Percentiles rank a stretch among this genome's conserved stretches.
Conservation (phyloP, 306 rosid genomes). For the Cicer bijugum region DNA sequence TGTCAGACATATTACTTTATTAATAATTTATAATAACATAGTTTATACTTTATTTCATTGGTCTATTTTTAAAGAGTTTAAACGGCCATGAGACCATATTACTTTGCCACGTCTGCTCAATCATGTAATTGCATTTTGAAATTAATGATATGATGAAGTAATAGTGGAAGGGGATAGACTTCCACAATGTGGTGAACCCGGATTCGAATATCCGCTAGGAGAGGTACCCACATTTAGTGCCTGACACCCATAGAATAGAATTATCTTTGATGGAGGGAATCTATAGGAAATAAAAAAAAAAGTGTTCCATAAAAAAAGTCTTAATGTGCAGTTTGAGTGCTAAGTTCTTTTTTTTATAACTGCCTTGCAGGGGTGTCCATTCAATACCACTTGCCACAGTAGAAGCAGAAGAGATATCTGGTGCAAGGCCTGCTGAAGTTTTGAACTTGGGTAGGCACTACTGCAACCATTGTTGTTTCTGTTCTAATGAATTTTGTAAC, state of each 20-base stretch:
- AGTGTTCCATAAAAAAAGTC: neutral
- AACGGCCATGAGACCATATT: neutral
- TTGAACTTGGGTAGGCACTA: slow-evolving; percentile 72
- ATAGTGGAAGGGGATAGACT: no score
- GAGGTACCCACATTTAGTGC: no score
- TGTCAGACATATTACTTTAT: no score
- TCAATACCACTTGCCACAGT: slow-evolving; percentile 70
- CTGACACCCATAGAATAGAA: no score
- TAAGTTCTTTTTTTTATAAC: slow-evolving; percentile 13
- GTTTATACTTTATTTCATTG: neutral
- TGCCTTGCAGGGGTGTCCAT: slow-evolving; percentile 60
- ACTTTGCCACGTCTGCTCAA: neutral
- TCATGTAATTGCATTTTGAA: neutral
- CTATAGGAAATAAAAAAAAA: no score
- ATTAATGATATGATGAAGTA: neutral
- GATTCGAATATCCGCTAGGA: no score
- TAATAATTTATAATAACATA: neutral
- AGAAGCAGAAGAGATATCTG: slow-evolving; percentile 80
- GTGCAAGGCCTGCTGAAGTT: slow-evolving; percentile 85
- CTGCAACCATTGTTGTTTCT: neutral
- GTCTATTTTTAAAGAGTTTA: neutral
- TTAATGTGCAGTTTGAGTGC: neutral
- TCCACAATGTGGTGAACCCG: no score
- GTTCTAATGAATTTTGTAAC: slow-evolving; percentile 2
- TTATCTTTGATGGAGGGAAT: no score